These are phyloP conservation scores for Leishmania gerbilli DNA, from an alignment of 208 protist species.

Conservation along the genomic window DNA sequence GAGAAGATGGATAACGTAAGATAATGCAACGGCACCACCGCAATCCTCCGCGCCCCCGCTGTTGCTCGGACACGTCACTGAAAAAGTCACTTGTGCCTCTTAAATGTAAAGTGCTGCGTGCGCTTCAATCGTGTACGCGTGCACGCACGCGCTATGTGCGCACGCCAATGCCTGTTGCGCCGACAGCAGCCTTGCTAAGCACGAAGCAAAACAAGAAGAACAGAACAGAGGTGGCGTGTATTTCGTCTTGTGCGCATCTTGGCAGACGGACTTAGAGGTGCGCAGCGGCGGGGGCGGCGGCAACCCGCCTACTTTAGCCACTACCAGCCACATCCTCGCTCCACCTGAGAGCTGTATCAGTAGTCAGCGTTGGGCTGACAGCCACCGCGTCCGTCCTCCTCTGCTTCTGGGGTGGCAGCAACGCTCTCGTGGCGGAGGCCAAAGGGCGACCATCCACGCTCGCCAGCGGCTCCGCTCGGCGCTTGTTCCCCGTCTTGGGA, in stretches of 20 bases:
- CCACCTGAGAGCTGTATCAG: constrained; percentile 18
- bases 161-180: neutral
- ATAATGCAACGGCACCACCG: neutral
- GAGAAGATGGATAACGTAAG: neutral
- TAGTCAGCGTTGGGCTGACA: neutral
- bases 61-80: neutral
- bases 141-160: neutral
- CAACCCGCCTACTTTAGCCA: neutral
- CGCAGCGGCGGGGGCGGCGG: neutral
- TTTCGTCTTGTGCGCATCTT: neutral
- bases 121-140: neutral
- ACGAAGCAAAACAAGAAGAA: neutral
- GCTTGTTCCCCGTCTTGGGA: neutral
- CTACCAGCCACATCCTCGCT: constrained; percentile 19
- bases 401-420: neutral
- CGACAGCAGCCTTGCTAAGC: neutral
- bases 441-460: neutral
- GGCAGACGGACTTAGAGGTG: neutral
- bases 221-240: neutral
- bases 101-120: neutral
- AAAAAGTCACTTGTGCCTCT: neutral
- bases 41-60: too few species aligned
- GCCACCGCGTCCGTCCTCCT: neutral
- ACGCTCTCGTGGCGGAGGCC: neutral
- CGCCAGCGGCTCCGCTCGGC: neutral